Evolutionary conservation across 345 rosid genomes (phyloP).

Genomic region (Populus alba): DNA sequence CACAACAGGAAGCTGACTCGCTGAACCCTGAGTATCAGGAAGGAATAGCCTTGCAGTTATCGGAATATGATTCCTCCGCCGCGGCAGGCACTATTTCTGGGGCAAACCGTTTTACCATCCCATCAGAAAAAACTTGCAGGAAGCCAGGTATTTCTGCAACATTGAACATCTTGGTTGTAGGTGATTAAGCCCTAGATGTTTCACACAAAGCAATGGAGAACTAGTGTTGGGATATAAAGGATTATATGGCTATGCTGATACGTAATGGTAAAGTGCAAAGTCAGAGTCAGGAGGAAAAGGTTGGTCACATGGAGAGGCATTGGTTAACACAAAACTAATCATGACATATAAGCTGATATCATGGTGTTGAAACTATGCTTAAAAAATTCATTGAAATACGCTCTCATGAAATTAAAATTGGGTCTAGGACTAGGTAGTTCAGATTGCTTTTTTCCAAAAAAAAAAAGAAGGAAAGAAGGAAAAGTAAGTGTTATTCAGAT

Average conservation of each 20-base stretch:
- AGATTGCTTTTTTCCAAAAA: not conserved
- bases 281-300: not conserved
- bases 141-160: conserved; percentile 49
- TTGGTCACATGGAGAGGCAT: not conserved
- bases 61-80: conserved; percentile 23
- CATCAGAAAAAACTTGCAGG: conserved; percentile 57
- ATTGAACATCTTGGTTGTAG: conserved; percentile 30
- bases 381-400: too few species aligned
- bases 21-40: conserved; percentile 20
- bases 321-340: too few species aligned
- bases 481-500: not conserved
- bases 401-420: too few species aligned
- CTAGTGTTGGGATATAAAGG: not conserved
- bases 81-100: conserved; percentile 38
- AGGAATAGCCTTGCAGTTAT: conserved; percentile 52
- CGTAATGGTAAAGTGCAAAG: not conserved
- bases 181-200: not conserved
- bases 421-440: not conserved
- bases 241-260: not conserved
- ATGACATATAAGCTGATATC: too few species aligned
- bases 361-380: too few species aligned
- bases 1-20: conserved; percentile 32
- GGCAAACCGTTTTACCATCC: conserved; percentile 42
- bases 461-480: not conserved
- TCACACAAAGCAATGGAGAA: not conserved